Percentiles rank a stretch among this genome's conserved stretches.
These are phyloP conservation scores for Alloascoidea africana DNA, from an alignment of 805 yeast genomes.

Conservation along the genomic window DNA sequence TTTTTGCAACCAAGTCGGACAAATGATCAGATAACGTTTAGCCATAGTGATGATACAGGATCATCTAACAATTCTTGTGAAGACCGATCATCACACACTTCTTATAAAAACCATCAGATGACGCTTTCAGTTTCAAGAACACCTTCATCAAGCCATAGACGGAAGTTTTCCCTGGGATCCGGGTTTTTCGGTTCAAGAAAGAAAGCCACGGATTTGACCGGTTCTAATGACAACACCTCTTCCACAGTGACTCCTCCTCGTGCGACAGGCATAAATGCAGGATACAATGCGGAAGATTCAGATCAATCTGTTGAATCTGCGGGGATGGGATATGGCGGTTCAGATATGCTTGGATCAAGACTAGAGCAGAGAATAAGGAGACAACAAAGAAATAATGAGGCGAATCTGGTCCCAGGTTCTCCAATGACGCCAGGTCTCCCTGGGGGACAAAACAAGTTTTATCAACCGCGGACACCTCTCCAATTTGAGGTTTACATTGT, in stretches of 20 bases:
- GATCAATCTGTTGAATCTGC: neutral
- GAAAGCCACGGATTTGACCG: neutral
- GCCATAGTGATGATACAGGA: neutral
- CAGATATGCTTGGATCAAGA: neutral
- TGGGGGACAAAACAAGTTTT: too few species aligned
- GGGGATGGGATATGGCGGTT: neutral
- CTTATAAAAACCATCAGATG: neutral
- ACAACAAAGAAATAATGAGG: neutral
- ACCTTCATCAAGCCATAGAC: neutral
- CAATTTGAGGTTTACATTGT: neutral
- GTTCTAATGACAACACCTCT: neutral
- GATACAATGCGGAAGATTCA: too few species aligned
- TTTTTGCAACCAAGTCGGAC: too few species aligned
- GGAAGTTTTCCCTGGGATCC: neutral
- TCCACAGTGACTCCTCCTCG: neutral
- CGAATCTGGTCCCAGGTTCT: neutral
- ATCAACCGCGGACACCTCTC: neutral
- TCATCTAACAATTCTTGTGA: neutral
- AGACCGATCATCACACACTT: neutral
- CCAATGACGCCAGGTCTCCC: too few species aligned
- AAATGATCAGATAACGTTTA: too few species aligned
- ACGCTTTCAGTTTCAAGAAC: neutral
- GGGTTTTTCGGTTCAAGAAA: neutral
- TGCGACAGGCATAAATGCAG: too few species aligned
- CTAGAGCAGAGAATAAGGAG: neutral